Conservation (phyloP, 2,329 filamentous ascomycete species). For the Xylariaceae sp. region DNA sequence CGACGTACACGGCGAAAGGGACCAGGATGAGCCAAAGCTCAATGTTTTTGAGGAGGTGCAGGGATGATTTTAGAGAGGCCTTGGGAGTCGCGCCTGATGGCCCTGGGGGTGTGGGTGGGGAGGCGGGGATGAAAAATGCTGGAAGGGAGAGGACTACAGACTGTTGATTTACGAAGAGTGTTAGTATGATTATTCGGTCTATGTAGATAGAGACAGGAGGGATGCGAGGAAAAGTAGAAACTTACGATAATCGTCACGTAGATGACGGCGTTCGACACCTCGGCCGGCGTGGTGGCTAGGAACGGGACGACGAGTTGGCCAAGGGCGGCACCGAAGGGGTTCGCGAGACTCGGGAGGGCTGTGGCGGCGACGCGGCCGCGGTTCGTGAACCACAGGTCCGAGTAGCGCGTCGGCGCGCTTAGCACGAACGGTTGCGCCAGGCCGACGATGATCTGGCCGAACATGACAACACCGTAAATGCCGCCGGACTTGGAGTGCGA, state of each 20-base stretch:
- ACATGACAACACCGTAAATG: constrained; percentile 79
- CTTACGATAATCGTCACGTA: constrained; percentile 83
- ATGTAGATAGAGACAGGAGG: neutral
- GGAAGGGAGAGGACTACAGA: constrained; percentile 69
- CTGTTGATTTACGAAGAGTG: constrained; percentile 20
- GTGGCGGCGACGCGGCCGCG: constrained; percentile 85
- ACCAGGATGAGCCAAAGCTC: constrained; percentile 83
- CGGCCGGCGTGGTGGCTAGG: constrained; percentile 67
- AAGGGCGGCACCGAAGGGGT: constrained; percentile 87
- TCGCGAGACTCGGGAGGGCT: constrained; percentile 82
- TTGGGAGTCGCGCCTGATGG: constrained; percentile 69
- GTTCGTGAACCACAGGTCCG: constrained; percentile 92
- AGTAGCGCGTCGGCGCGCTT: constrained; percentile 87
- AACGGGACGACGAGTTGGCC: constrained; percentile 87
- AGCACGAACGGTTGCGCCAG: constrained; percentile 92
- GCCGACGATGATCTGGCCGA: constrained; percentile 89
- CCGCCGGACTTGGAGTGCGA: constrained; percentile 61
- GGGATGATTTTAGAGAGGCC: constrained; percentile 56
- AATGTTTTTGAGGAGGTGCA: constrained; percentile 67
- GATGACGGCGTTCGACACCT: constrained; percentile 83
- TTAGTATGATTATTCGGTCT: neutral
- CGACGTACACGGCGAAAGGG: constrained; percentile 85
- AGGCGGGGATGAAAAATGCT: constrained; percentile 79
- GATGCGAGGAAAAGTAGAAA: constrained; percentile 28
- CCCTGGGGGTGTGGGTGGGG: constrained; percentile 78